Evolutionary conservation across 108 stramenopile species (phyloP), one percentile per base, ranked within the genome.

Genomic region (Skeletonema menzelii): DNA sequence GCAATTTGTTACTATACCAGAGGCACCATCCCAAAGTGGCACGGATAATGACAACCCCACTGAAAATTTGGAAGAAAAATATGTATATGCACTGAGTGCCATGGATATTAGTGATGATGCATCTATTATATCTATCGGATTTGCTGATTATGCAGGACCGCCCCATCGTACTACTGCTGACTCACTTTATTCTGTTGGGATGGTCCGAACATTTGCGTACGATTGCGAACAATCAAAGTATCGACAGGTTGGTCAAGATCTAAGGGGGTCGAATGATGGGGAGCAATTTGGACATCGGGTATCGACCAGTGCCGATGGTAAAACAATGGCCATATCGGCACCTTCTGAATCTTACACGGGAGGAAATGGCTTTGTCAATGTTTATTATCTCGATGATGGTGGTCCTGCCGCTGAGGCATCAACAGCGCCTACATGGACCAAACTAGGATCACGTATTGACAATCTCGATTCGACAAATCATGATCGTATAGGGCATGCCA

Each of bases 281-380:
- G 86, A 84, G 27, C 75, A 77, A 73, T 80, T 87, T 46, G 83
- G 86, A 7, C 71, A 69, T 67, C 66, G 37, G n/a, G 60, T 86
- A 4, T 82, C 82, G 53, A 42, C 80, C 1, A 66, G 47, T 47
- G 26, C 27, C 24, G 83, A 82, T 47, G 86, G 86, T 7, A 72
- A 56, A 13, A 14, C 74, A 1, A 8, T 85, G 5, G 80, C 74
- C 27, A 69, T 83, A 42, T 82, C 84, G 19, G 84, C 87, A 5
- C 49, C 49, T 5, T 53, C 49, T 19, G 20, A 22, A 6, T 61
- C 59, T n/a, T 61, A 61, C 8, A 5, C n/a, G 1, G 59, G 59
- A 8, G 59, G 59, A 30, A 61, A 61, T 22, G 59, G 59, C 20
- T 61, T 61, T 30, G 59, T 61, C 0, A 61, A 61, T 22, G 59